A percentile compares a stretch with the other conserved stretches of the same genome.
Evolutionary conservation across 2,329 filamentous ascomycete genomes (phyloP).

Genomic region (Venturia oleaginea): DNA sequence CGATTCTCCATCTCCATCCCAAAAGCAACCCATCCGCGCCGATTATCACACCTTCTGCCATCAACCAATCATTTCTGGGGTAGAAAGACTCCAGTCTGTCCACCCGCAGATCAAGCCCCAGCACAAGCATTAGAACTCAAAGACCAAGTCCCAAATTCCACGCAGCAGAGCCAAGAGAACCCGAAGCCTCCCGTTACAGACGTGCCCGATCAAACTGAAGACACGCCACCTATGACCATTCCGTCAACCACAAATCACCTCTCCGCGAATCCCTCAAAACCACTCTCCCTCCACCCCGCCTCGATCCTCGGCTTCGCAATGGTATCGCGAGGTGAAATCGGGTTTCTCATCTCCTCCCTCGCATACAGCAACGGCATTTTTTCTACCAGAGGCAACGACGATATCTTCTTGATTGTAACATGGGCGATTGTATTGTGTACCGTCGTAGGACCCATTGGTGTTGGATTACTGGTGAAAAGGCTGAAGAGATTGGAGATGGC

Average conservation of each 20-base stretch:
- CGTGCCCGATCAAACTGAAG: not conserved
- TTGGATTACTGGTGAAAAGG: slow-evolving; percentile 37
- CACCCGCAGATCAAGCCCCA: not conserved
- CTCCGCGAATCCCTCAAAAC: slow-evolving; percentile 30
- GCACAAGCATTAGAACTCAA: not conserved
- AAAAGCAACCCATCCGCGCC: not conserved
- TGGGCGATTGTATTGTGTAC: slow-evolving; percentile 52
- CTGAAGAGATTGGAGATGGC: slow-evolving; percentile 10
- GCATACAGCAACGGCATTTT: slow-evolving; percentile 49
- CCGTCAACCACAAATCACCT: slow-evolving; percentile 17
- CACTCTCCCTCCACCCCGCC: slow-evolving; percentile 57
- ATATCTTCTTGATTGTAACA: slow-evolving; percentile 44
- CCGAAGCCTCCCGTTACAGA: not conserved
- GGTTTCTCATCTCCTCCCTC: slow-evolving; percentile 63
- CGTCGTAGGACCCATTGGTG: slow-evolving; percentile 43
- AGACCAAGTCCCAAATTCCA: not conserved
- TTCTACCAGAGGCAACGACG: slow-evolving; percentile 26
- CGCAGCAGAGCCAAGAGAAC: not conserved
- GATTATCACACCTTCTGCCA: not conserved
- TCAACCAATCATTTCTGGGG: not conserved
- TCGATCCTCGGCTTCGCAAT: slow-evolving; percentile 60
- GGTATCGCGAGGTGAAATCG: slow-evolving; percentile 72
- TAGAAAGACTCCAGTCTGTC: not conserved
- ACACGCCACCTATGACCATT: not conserved
- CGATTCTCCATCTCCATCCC: slow-evolving; percentile 17